Percentiles rank a stretch among this genome's conserved stretches.
These are phyloP conservation scores for Cicer judaicum DNA, from an alignment of 306 rosid genomes.

Conservation along the genomic window DNA sequence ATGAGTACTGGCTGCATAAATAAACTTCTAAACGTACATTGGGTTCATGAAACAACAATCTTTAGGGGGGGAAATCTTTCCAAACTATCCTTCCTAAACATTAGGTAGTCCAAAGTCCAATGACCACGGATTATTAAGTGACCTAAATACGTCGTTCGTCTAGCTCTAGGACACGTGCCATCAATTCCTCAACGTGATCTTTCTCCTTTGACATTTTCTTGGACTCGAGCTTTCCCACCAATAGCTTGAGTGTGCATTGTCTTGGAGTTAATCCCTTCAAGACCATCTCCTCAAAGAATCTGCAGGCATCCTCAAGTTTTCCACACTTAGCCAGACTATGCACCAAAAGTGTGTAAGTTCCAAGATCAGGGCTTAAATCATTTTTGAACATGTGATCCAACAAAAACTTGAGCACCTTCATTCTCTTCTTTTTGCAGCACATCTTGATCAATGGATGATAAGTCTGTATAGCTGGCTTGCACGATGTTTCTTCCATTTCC, in stretches of 20 bases:
- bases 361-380: constrained; percentile 62
- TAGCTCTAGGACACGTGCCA: constrained; percentile 38
- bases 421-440: constrained; percentile 82
- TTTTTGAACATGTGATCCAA: constrained; percentile 79
- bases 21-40: no score
- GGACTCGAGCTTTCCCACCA: constrained; percentile 60
- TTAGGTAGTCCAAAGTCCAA: not conserved
- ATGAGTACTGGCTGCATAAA: no score
- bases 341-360: constrained; percentile 69
- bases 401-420: constrained; percentile 76
- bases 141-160: not conserved
- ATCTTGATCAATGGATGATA: constrained; percentile 84
- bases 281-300: constrained; percentile 70
- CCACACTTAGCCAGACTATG: constrained; percentile 57
- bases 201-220: constrained; percentile 65
- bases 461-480: constrained; percentile 66
- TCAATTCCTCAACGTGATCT: constrained; percentile 60
- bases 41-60: no score
- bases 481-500: constrained; percentile 73
- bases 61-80: not conserved
- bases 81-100: not conserved
- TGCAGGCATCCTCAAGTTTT: constrained; percentile 60
- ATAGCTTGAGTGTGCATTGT: constrained; percentile 47
- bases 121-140: not conserved
- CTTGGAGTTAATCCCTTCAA: constrained; percentile 53